Base-by-base conservation (phyloP, 805 yeast species). In the Wickerhamomyces bisporus region DNA sequence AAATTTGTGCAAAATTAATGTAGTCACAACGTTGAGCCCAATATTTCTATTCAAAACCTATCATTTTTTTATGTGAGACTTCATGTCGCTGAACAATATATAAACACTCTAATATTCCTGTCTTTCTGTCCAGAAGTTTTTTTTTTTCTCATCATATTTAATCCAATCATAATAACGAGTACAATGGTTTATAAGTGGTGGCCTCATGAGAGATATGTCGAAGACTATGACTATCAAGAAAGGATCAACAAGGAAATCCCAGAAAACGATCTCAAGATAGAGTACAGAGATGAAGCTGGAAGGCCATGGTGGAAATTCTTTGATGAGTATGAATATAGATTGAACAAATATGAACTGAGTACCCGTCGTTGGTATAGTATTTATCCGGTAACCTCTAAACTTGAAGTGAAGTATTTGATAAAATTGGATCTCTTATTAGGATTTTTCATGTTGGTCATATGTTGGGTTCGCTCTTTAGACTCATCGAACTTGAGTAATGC, bases 401-500 rank as follows among this genome's bases (percentile, higher is more conserved):
- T 16, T 20, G 33, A 21, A 21, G 6, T 20, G 7, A 29, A 29
- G 12, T 29, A 29, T 12, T 17, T 29, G 23, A 6, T 30, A 3
- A 30, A 30, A 20, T 6, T 30, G 18, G 33, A 30, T n/a, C 5
- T 30, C 10, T n/a, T 30, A 7, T 9, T 30, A 4, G 33, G 33
- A 6, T 21, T 30, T 13, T 30, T 30, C 26, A 19, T 21, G 26
- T 21, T 30, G 26, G 11, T 20, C n/a, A n/a, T 30, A 4, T 20
- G 26, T 14, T 30, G 33, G 33, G 33, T 30, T 14, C 25, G 33
- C n/a, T 20, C 33, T 30, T 30, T 30, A 16, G 33, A 30, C 12
- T 30, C 33, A 20, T 64, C 74, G 30, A 81, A 81, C 54, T 61
- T 75, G 39, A 72, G 72, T 30, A 77, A 77, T 50, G 88, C 87